Base-by-base conservation (phyloP, 1,284 basidiomycete species). In the Apiotrichum gracile region DNA sequence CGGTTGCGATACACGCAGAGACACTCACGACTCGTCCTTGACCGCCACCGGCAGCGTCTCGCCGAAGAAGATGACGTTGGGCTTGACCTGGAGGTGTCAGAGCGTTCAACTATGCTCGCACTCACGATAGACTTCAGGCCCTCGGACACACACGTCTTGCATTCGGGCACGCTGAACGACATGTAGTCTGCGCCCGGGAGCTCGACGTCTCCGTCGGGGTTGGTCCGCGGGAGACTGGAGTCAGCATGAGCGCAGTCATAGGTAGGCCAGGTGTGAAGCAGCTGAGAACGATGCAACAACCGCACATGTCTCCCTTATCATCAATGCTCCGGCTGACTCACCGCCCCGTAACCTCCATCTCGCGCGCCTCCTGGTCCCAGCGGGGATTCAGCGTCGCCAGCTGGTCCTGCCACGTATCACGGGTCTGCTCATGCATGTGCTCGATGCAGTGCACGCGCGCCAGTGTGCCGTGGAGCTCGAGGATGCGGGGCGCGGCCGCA, bases 141-240 rank as follows among this genome's bases (percentile, higher is more conserved):
- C 41, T 85, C 81, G 13, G 68, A 63, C 24, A 79, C 67, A 69
- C 90, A 92, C 21, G 72, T 70, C 13, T 81, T 80, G 63, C 90
- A 93, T 29, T 82, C 77, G 0, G 91, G 90, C 0, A 93, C 82
- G n/a, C 83, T 76, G 66, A 91, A 91, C 48, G 84, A 81, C 46
- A 80, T 79, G 64, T 89, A 91, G 14, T 83, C 80, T 4, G 86
- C 81, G 4, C 86, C 86, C 54, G 86, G 84, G 16, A 92, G 73
- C n/a, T 84, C 88, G 58, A 91, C 90, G 76, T 93, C 91, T 66
- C 91, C 91, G 64, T 93, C 92, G 6, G 91, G 91, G 68, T 94
- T 94, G 16, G 88, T 91, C 52, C 87, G 80, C 1, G 83, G 85
- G 55, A 82, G 79, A 21, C 63, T 67, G 76, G 1, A 9, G n/a